Evolutionary conservation across 371 early-diverging fungal genomes (phyloP), one percentile per base, ranked within the genome.

Genomic region (Syncephalastrum sp.): DNA sequence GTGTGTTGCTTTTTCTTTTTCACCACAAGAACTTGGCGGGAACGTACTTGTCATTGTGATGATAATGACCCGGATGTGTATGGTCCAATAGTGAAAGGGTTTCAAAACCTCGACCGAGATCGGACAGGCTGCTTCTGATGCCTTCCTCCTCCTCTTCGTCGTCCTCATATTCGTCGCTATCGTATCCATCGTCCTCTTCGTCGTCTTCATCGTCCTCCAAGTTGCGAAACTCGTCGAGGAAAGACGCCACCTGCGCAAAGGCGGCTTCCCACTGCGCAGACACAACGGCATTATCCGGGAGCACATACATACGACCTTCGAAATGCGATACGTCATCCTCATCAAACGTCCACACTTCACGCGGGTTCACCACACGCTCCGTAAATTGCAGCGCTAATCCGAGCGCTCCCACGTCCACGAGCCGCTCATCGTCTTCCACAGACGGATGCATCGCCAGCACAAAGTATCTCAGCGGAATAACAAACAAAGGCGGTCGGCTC

Each of bases 301-400:
- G 55, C n/a, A 77, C 56, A 50, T 77, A 77, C 70, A 77, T 72
- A 5, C 78, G 66, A 42, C 68, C 62, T 55, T 74, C 73, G 57
- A 70, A 67, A 33, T 59, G 57, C 0, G 64, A 29, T 16, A 25
- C 38, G 43, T 59, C 48, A 21, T 50, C 53, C 38, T 33, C 38
- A 10, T 33, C 38, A 33, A 33, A 33, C 8, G 38, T 33, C 38
- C 38, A 5, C 12, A 33, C 38, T 33, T 33, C 38, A 24, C 42
- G 56, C 21, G 41, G 27, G 24, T 45, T 52, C 1, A 62, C 23
- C 23, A 60, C 59, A 7, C 50, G 51, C 44, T 68, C 63, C 8
- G 67, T 64, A 47, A 77, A 77, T 24, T 77, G 78, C 8, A 77
- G 48, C 1, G 75, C 75, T 14, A 77, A 54, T 0, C 78, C 78